Percentiles rank a stretch among this genome's conserved stretches.
These are phyloP conservation scores for Elsinoe australis DNA, from an alignment of 2,329 filamentous ascomycete species.

Conservation along the genomic window DNA sequence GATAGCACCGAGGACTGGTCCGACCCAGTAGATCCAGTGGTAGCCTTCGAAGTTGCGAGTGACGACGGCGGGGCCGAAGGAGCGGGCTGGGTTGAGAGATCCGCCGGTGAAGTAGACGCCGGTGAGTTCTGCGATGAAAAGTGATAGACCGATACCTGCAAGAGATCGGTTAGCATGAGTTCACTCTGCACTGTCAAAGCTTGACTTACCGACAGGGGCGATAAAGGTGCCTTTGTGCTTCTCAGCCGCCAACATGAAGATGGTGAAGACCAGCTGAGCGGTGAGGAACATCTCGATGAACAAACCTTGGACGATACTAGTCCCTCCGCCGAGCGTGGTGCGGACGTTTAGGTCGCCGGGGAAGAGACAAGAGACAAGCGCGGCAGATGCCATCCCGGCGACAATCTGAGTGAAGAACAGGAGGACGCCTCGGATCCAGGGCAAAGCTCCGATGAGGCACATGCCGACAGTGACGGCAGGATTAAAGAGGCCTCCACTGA, in stretches of 20 bases:
- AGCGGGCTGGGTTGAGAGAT: slow-evolving; percentile 32
- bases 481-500: slow-evolving; percentile 33
- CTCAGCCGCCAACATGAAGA: slow-evolving; percentile 36
- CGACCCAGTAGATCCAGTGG: slow-evolving; percentile 32
- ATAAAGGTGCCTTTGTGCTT: slow-evolving; percentile 41
- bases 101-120: slow-evolving; percentile 34
- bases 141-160: slow-evolving; percentile 35
- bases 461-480: slow-evolving; percentile 34
- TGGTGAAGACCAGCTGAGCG: slow-evolving; percentile 35
- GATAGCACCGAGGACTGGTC: slow-evolving; percentile 27
- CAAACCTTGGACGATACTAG: slow-evolving; percentile 32
- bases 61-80: slow-evolving; percentile 30
- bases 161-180: slow-evolving; percentile 16
- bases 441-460: slow-evolving; percentile 32
- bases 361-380: slow-evolving; percentile 31
- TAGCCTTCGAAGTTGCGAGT: slow-evolving; percentile 26
- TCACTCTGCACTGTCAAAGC: slow-evolving; percentile 46
- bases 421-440: slow-evolving; percentile 29
- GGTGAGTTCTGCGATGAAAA: slow-evolving; percentile 41
- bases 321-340: slow-evolving; percentile 31
- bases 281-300: slow-evolving; percentile 38
- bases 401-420: slow-evolving; percentile 33
- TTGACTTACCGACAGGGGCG: slow-evolving; percentile 30
- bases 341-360: slow-evolving; percentile 32
- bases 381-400: slow-evolving; percentile 33